Evolutionary conservation across 75 land plant species (phyloP).

Genomic region (Larix kaempferi): DNA sequence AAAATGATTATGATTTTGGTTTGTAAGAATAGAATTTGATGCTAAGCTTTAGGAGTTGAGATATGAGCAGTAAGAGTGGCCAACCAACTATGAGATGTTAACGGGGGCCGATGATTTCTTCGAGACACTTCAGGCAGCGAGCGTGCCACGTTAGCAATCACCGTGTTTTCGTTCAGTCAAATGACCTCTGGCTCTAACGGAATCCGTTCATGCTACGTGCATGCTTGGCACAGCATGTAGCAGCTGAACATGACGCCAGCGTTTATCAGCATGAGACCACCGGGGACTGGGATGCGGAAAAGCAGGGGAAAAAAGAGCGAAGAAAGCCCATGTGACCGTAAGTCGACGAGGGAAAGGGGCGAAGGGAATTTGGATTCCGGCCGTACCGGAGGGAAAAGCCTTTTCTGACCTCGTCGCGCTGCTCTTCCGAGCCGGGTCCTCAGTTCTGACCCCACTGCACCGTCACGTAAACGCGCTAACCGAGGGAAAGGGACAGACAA

Average conservation of each 20-base stretch:
- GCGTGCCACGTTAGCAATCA: too few relatives aligned
- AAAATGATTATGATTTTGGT: too few relatives aligned
- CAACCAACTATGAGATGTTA: too few relatives aligned
- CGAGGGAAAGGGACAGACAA: constrained; percentile 7
- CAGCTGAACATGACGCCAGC: neutral
- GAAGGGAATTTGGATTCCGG: neutral
- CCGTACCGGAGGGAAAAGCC: neutral
- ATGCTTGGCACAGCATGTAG: neutral
- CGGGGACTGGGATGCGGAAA: neutral
- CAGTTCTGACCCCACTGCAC: neutral
- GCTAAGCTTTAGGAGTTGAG: too few relatives aligned
- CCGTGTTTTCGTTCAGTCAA: too few relatives aligned
- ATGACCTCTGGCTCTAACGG: too few relatives aligned
- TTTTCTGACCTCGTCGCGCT: neutral
- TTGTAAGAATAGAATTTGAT: too few relatives aligned
- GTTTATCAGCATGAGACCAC: neutral
- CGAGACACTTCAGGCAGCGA: too few relatives aligned
- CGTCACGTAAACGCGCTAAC: neutral
- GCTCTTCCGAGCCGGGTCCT: neutral
- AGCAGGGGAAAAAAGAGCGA: neutral
- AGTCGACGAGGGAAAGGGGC: too few relatives aligned
- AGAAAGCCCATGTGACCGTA: neutral
- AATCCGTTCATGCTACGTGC: constrained; percentile 4
- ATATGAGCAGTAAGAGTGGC: too few relatives aligned
- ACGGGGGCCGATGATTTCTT: too few relatives aligned